These are phyloP conservation scores for Penstemon davidsonii DNA, from an alignment of 257 asterid species.

Conservation along the genomic window DNA sequence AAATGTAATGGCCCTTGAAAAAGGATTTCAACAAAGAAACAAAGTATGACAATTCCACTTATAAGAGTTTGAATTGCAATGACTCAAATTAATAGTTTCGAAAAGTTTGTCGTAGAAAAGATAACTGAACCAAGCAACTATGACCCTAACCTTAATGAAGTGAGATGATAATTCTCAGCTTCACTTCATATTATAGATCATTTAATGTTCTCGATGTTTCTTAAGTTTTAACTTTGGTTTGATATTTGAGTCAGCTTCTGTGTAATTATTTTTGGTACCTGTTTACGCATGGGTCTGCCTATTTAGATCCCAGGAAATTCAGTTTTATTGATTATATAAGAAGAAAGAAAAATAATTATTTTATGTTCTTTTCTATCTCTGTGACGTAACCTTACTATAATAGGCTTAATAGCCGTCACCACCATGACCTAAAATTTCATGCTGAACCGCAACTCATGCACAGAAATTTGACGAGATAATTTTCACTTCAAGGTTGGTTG, in stretches of 20 bases:
- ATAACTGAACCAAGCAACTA: neutral
- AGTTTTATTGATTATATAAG: neutral
- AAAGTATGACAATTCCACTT: neutral
- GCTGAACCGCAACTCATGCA: constrained; percentile 5
- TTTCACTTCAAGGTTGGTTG: neutral
- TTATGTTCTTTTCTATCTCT: neutral
- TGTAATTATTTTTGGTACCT: neutral
- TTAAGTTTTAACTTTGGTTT: neutral
- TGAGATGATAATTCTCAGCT: neutral
- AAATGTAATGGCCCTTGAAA: neutral
- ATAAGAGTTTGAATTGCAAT: neutral
- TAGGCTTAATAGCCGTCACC: neutral
- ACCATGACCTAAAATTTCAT: neutral
- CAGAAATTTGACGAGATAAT: neutral
- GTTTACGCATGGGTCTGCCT: too few species aligned
- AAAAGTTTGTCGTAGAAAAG: neutral
- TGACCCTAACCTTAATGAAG: neutral
- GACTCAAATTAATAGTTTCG: neutral
- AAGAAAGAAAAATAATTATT: neutral
- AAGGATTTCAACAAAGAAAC: neutral
- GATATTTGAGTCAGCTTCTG: neutral
- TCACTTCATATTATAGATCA: neutral
- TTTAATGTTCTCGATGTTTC: neutral
- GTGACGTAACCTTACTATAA: neutral
- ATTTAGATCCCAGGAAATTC: neutral